Percentiles rank a stretch among this genome's conserved stretches.
phyloP scores from a whole-genome alignment of 2,329 filamentous ascomycete genomes.

The Amauroascus niger region DNA sequence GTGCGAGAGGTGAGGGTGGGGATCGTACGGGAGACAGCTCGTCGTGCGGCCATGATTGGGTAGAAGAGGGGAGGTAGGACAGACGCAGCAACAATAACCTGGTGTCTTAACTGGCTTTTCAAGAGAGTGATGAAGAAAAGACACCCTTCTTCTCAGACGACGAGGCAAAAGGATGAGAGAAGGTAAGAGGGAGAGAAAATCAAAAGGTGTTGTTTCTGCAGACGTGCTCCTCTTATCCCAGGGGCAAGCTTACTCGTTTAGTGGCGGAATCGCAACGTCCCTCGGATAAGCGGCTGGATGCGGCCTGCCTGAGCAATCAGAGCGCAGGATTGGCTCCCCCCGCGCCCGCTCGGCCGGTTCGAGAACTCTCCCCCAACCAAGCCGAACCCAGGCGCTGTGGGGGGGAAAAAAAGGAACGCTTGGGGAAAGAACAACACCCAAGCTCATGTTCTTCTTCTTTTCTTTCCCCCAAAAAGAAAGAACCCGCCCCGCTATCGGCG shows the following conservation, averaged over 20 bases:
- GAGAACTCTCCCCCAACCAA: too few relatives aligned
- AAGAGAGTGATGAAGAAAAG: background rate
- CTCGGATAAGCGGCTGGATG: slow-evolving; percentile 12
- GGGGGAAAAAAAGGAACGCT: background rate
- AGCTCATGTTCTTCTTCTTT: too few relatives aligned
- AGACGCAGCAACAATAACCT: background rate
- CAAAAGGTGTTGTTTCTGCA: background rate
- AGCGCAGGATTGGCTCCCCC: background rate
- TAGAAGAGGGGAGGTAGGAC: background rate
- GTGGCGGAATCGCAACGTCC: slow-evolving; percentile 1
- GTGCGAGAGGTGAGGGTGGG: slow-evolving; percentile 30
- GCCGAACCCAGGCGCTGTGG: background rate
- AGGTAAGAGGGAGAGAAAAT: background rate
- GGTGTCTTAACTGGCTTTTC: too few relatives aligned
- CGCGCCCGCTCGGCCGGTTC: background rate
- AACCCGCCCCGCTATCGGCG: background rate
- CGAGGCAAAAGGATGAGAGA: background rate
- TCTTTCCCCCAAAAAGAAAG: background rate
- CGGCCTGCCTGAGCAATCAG: slow-evolving; percentile 14
- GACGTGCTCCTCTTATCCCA: too few relatives aligned
- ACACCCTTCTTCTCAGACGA: background rate
- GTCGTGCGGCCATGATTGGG: slow-evolving; percentile 15
- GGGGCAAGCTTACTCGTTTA: background rate
- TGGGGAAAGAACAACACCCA: too few relatives aligned
- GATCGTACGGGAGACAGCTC: slow-evolving; percentile 20